phyloP scores from a whole-genome alignment of 2,329 filamentous ascomycete genomes.

The Bipolaris victoriae region DNA sequence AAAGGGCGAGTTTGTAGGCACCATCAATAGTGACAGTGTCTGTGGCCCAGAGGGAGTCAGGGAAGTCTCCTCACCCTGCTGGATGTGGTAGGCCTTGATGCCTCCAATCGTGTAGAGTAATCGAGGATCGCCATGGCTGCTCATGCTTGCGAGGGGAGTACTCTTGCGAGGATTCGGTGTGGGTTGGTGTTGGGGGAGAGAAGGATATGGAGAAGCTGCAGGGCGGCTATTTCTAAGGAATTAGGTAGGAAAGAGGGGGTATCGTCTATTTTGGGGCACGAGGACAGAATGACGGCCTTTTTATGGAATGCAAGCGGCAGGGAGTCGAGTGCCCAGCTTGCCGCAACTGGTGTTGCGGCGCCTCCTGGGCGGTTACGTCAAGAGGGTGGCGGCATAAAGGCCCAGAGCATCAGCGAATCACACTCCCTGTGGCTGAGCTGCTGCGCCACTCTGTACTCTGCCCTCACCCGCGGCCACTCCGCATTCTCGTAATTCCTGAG shows the following conservation, averaged over 20 bases:
- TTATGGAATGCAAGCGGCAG: constrained; percentile 21
- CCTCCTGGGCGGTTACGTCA: constrained; percentile 16
- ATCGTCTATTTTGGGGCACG: constrained; percentile 18
- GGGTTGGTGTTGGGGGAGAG: neutral
- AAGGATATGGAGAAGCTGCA: neutral
- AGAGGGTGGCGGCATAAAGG: constrained; percentile 2
- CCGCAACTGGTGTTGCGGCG: constrained; percentile 21
- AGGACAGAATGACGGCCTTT: constrained; percentile 12
- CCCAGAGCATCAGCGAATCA: constrained; percentile 5
- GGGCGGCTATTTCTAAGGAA: neutral
- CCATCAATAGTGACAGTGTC: constrained; percentile 93
- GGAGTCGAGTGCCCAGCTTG: constrained; percentile 16
- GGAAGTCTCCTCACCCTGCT: constrained; percentile 81
- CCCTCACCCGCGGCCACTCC: neutral
- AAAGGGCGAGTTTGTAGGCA: constrained; percentile 81
- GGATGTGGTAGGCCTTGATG: constrained; percentile 89
- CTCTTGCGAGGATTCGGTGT: constrained; percentile 17
- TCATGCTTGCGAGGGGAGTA: constrained; percentile 44
- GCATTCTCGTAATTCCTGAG: neutral
- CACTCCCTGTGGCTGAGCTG: constrained; percentile 5
- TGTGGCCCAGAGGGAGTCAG: constrained; percentile 87
- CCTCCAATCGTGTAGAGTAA: constrained; percentile 71
- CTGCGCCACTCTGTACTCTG: constrained; percentile 3
- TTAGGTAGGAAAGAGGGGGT: constrained; percentile 13
- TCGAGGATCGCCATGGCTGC: constrained; percentile 61